Evolutionary conservation across 1,284 basidiomycete species (phyloP), one percentile per base, ranked within the genome.

Genomic region (Puccinia novopanici): DNA sequence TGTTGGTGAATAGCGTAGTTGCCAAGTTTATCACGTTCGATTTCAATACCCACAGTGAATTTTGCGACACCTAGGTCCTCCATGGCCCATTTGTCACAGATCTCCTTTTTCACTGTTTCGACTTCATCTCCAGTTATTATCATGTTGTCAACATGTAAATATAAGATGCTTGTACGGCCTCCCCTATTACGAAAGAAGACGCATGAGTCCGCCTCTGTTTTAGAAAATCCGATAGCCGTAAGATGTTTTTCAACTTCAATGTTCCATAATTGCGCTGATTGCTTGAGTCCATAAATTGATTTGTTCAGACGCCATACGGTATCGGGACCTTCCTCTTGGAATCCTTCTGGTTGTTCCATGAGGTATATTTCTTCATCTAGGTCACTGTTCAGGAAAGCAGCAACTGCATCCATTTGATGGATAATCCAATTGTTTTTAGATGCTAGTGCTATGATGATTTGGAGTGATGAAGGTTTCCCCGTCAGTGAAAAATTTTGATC

Each of bases 401-500:
- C 71, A n/a, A 81, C 78, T 24, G 81, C 37, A 40, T 82, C 82
- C n/a, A 50, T 72, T 57, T 81, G 78, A 12, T 57, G 37, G 24
- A 82, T 24, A 8, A 70, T 37, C 50, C 77, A 80, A 40, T 81
- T 52, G 19, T 74, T 59, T 9, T 24, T 61, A 13, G 77, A 74
- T 2, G 75, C 81, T 34, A 82, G 70, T 3, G 82, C 42, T 24
- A 82, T 54, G 30, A 82, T 27, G 27, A 82, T 50, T 17, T 81
- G 61, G 8, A 77, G 48, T 48, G 79, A 65, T 13, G 22, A 70
- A 5, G 52, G n/a, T 40, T 67, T 63, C 8, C 52, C 52, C 12
- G 81, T 82, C 4, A 79, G 81, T 0, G 81, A 68, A 65, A 67
- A 82, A 17, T 75, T 81, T 52, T 82, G 75, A 27, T 40, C 24